A percentile compares a stretch with the other conserved stretches of the same genome.
phyloP scores from a whole-genome alignment of 306 rosid species.

The Senna tora region DNA sequence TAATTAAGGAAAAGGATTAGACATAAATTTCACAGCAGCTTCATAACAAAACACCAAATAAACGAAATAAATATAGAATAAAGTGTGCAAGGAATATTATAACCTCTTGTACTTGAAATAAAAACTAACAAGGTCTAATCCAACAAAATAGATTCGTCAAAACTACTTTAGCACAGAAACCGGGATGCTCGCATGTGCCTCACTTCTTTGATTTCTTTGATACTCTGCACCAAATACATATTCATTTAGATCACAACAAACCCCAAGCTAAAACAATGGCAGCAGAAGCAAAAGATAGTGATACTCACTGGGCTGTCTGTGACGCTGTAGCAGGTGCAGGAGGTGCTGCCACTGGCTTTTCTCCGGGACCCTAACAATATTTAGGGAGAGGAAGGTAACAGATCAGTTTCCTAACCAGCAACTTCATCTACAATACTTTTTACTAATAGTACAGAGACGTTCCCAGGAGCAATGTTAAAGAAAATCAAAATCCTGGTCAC shows the following conservation, averaged over 20 bases:
- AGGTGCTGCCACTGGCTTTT: slow-evolving; percentile 48
- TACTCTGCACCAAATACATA: slow-evolving; percentile 51
- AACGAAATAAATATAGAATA: neutral
- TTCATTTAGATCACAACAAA: neutral
- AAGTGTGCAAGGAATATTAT: slow-evolving; percentile 25
- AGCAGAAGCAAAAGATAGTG: neutral
- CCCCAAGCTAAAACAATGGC: neutral
- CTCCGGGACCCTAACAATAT: slow-evolving; percentile 77
- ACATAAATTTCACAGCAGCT: slow-evolving; percentile 2
- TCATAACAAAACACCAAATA: slow-evolving; percentile 21
- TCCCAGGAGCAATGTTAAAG: neutral
- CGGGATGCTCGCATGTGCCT: slow-evolving; percentile 20
- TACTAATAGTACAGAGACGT: neutral
- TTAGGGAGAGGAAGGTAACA: neutral
- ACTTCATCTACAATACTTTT: neutral
- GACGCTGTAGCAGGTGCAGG: slow-evolving; percentile 49
- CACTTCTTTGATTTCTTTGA: slow-evolving; percentile 82
- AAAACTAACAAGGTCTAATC: slow-evolving; percentile 44
- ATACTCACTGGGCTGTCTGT: slow-evolving; percentile 71
- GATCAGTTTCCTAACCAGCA: slow-evolving; percentile 1
- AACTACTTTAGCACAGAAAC: slow-evolving; percentile 49
- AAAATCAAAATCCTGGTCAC: neutral
- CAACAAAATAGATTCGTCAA: slow-evolving; percentile 50
- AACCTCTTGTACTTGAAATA: slow-evolving; percentile 46
- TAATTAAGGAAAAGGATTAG: neutral